Evolutionary conservation across 306 rosid genomes (phyloP), one percentile per base, ranked within the genome.

Genomic region (Rosa persica): DNA sequence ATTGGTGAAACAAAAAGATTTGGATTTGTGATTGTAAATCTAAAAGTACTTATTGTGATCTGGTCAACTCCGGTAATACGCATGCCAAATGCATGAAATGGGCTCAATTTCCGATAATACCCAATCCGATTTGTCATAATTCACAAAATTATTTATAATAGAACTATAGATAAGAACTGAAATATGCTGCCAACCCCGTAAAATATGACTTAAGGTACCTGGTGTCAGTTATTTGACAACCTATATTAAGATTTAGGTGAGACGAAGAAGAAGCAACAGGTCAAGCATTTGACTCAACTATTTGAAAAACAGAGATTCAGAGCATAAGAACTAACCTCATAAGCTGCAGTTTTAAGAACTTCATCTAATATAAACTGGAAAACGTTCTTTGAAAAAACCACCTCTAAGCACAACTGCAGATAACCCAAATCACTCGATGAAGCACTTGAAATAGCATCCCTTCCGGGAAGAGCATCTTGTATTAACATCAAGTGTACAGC

Each of bases 311-410:
- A 64, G 15, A 44, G 20, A 27, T 11, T 38, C 3, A 8, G 46
- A 60, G 23, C 54, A 75, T 20, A 39, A 77, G 70, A 83, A 81
- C 75, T 47, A 40, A 95, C 98, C 98, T 91, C 97, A 85, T 86
- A 95, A 48, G 98, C 90, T 64, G 97, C 93, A 77, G 91, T 92
- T 72, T 79, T 89, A 74, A 95, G 92, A 86, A 95, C 91, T 85
- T 91, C 85, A 78, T 90, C 90, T 78, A 95, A 86, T 57, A 95
- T 83, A 80, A 93, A 92, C 83, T 89, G 93, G 80, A 95, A 95
- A 76, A 83, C 91, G 75, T 95, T 95, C 77, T 85, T 84, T 39
- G 95, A 88, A 85, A 95, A 95, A 86, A 95, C 82, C 72, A 81
- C 82, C 73, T 92, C 98, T 80, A 95, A 86, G 88, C 97, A 93